Conservation (phyloP, 1,284 basidiomycete genomes). For the Porphyrellus sp. region DNA sequence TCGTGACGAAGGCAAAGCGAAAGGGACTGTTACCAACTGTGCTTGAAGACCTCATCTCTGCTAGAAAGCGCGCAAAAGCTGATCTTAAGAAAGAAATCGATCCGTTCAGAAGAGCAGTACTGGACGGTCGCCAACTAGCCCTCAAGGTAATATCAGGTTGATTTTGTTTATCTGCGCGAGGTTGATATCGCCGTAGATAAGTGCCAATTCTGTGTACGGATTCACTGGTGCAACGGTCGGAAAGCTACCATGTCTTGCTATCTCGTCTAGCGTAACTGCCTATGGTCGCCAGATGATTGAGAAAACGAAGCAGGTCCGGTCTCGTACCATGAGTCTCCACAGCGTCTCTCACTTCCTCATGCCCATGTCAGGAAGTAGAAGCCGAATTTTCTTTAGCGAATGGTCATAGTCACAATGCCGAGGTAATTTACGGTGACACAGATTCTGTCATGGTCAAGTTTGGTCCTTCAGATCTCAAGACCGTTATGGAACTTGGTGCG, state of each 20-base stretch:
- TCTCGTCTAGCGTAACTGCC: constrained; percentile 89
- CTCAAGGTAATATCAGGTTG: constrained; percentile 62
- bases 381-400: constrained; percentile 82
- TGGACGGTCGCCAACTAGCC: constrained; percentile 92
- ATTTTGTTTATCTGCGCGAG: not conserved
- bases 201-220: constrained; percentile 96
- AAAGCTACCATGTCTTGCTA: constrained; percentile 89
- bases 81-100: constrained; percentile 95
- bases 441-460: constrained; percentile 98
- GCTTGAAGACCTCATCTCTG: constrained; percentile 86
- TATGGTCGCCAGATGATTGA: constrained; percentile 99
- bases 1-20: constrained; percentile 67
- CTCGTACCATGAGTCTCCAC: not conserved
- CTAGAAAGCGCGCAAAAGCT: constrained; percentile 88
- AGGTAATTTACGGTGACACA: constrained; percentile 95
- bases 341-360: not conserved
- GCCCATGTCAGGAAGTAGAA: constrained; percentile 71
- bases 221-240: constrained; percentile 96
- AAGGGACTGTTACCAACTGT: constrained; percentile 91
- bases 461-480: constrained; percentile 79
- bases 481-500: constrained; percentile 85
- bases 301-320: constrained; percentile 77
- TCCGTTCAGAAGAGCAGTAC: constrained; percentile 90
- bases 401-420: constrained; percentile 81
- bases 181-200: constrained; percentile 57